phyloP scores from a whole-genome alignment of 73 alveolate species.

The Breviolum minutum region DNA sequence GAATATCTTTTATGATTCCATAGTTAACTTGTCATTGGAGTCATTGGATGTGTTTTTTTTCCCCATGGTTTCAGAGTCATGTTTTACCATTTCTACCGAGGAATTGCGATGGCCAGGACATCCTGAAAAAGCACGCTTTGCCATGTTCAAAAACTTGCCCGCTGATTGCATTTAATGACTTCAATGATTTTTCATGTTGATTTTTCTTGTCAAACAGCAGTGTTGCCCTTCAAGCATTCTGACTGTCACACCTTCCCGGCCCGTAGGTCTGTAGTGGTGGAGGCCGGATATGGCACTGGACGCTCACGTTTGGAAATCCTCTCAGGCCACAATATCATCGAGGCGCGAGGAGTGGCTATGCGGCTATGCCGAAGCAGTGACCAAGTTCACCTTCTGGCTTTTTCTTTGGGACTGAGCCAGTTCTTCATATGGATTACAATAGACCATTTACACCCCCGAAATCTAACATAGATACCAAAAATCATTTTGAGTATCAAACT shows the following conservation, averaged over 20 bases:
- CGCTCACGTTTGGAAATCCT: constrained; percentile 63
- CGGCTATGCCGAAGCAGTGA: background rate
- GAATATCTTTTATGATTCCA: too few relatives aligned
- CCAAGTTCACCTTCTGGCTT: background rate
- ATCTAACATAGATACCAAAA: background rate
- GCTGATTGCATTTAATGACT: background rate
- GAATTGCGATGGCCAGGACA: constrained; percentile 92
- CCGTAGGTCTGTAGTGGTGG: constrained; percentile 62
- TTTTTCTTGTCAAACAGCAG: background rate
- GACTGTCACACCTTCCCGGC: background rate
- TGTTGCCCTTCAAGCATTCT: background rate
- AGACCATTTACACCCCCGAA: too few relatives aligned
- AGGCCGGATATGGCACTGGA: constrained; percentile 81
- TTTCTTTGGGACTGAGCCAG: background rate
- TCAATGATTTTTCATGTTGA: background rate
- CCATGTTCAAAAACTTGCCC: constrained; percentile 57
- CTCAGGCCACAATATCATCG: constrained; percentile 72
- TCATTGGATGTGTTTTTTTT: too few relatives aligned
- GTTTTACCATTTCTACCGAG: background rate
- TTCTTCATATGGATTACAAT: too few relatives aligned
- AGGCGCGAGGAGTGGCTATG: background rate
- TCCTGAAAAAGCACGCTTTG: constrained; percentile 68
- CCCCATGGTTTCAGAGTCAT: too few relatives aligned
- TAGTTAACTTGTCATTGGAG: too few relatives aligned
- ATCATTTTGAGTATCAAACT: too few relatives aligned